Base-by-base conservation (phyloP, 1,284 basidiomycete species). In the Fomitiporia mediterranea region DNA sequence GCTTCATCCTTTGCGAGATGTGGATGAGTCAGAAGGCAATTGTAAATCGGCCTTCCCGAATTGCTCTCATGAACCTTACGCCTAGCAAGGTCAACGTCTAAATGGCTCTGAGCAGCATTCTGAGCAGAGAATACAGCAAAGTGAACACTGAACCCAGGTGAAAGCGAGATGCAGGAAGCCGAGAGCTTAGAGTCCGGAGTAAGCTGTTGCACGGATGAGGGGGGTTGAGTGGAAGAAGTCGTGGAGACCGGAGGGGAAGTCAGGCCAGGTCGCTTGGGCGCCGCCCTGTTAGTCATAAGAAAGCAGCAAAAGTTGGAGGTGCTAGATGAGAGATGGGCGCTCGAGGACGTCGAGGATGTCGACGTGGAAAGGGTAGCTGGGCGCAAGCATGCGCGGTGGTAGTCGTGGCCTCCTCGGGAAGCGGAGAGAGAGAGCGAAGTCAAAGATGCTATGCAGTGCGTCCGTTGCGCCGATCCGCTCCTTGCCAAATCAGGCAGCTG, bases 51-150 rank as follows among this genome's bases (percentile, higher is more conserved):
- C 58, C 57, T 67, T 39, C 64, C 67, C 32, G 57, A 58, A 60
- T 78, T 77, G 49, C 67, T 69, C 23, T 68, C 65, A 9, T 80
- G 53, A 2, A 86, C 62, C 1, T 68, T 67, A 59, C 79, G 74
- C 51, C 86, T 75, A 4, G 80, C 84, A 23, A 69, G 61, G 63
- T 89, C 85, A 53, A 88, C 68, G 39, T 81, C 76, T 46, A 74
- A 70, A 48, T 70, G 62, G 30, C 61, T 63, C 2, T 66, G 51
- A 43, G 69, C 61, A n/a, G 65, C 56, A 13, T 61, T 56, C 23
- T 65, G 55, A 4, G 77, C 71, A n/a, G 68, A 61, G 65, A 75
- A 82, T 50, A 75, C 69, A 43, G 72, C 70, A 64, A 78, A 83
- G 21, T 67, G 67, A 55, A 86, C 72, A 59, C 63, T 62, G n/a